A percentile compares a stretch with the other conserved stretches of the same genome.
Evolutionary conservation across 805 yeast genomes (phyloP).

Genomic region (Candida chauliodis): DNA sequence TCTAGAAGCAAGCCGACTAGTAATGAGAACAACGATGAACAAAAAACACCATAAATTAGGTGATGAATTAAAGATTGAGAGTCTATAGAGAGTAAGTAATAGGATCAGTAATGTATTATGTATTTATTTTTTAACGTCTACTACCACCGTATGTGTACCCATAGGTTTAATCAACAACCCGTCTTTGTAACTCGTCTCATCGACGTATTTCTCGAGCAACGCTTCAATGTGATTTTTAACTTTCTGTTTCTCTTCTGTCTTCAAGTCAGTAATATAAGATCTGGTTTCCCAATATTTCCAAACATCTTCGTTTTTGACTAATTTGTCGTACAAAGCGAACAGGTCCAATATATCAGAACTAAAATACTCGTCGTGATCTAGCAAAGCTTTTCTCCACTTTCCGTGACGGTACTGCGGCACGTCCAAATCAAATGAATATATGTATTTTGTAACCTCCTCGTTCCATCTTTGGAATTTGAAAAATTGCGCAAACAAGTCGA

Average conservation of each 20-base stretch:
- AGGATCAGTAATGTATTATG: not conserved
- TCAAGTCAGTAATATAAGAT: constrained; percentile 48
- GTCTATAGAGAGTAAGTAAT: not conserved
- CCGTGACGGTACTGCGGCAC: constrained; percentile 58
- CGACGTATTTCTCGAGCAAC: constrained; percentile 19
- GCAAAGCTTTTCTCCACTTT: constrained; percentile 43
- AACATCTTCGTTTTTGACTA: constrained; percentile 30
- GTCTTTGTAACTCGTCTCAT: constrained; percentile 9
- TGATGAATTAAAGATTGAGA: too few relatives aligned
- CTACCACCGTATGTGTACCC: constrained; percentile 22
- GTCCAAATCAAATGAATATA: constrained; percentile 33
- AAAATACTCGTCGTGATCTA: constrained; percentile 28
- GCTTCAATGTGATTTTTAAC: constrained; percentile 29
- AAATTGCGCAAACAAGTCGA: constrained; percentile 11
- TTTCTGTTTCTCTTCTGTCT: constrained; percentile 30
- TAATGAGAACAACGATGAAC: too few relatives aligned
- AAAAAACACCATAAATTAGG: too few relatives aligned
- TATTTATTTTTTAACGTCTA: constrained; percentile 11
- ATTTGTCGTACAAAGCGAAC: constrained; percentile 25
- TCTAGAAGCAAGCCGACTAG: constrained; percentile 9
- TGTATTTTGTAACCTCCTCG: constrained; percentile 25
- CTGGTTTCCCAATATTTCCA: constrained; percentile 53
- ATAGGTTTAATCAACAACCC: constrained; percentile 20
- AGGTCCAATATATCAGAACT: constrained; percentile 29
- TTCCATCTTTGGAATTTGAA: constrained; percentile 35